Conservation (phyloP, 208 protist species). For the Wallacemonas sp. region DNA sequence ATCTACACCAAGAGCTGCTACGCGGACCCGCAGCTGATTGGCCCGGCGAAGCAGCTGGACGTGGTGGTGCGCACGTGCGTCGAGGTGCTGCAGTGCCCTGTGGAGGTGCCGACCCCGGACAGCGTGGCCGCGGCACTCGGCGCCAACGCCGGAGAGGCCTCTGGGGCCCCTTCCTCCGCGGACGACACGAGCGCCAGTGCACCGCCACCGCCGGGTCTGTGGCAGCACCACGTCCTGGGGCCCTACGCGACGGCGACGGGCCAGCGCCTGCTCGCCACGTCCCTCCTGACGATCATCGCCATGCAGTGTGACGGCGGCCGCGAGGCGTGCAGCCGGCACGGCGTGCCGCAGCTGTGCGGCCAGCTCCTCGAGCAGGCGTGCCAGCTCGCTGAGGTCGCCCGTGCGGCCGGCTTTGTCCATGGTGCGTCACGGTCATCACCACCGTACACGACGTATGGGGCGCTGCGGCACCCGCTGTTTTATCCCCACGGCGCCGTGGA, state of each 20-base stretch:
- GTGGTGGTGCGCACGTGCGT: slow-evolving; percentile 51
- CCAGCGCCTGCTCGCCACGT: slow-evolving; percentile 64
- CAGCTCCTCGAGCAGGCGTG: slow-evolving; percentile 49
- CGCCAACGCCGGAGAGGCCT: background rate
- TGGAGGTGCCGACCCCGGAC: slow-evolving; percentile 28
- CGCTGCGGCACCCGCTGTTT: background rate
- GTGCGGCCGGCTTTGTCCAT: background rate
- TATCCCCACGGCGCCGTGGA: background rate
- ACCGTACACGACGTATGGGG: background rate
- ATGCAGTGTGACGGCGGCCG: slow-evolving; percentile 52
- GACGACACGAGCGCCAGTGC: background rate
- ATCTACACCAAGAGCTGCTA: slow-evolving; percentile 87
- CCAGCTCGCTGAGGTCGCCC: slow-evolving; percentile 20
- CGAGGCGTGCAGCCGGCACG: slow-evolving; percentile 46
- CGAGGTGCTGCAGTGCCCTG: slow-evolving; percentile 60
- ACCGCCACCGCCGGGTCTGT: slow-evolving; percentile 42
- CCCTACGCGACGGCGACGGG: slow-evolving; percentile 54
- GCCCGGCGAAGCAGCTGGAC: slow-evolving; percentile 47
- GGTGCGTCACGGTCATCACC: background rate
- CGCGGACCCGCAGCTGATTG: slow-evolving; percentile 74
- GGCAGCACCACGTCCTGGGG: slow-evolving; percentile 74
- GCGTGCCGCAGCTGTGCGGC: slow-evolving; percentile 64
- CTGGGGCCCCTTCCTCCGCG: background rate
- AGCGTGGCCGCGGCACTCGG: slow-evolving; percentile 4
- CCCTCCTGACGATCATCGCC: slow-evolving; percentile 64